Base-by-base conservation (phyloP, 495 filamentous ascomycete species). In the Neurospora sp. region DNA sequence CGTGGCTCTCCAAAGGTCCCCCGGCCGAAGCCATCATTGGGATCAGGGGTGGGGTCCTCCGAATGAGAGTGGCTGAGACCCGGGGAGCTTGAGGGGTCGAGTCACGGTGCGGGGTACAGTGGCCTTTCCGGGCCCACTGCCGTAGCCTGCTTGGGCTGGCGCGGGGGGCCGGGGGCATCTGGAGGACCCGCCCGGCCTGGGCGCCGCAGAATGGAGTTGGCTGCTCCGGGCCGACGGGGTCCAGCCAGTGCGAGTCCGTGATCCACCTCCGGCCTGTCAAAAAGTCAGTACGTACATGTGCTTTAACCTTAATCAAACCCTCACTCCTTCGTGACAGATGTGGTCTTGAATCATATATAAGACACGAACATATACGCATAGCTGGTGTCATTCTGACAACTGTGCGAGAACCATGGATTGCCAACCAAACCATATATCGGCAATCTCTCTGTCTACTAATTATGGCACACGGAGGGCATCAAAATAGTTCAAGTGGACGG, bases 1-100 rank as follows among this genome's bases (percentile, higher is more conserved):
- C 81, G 81, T 82, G 81, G 81, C 81, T 81, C 74, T 75, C 78
- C 72, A 80, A 80, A 78, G 79, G 78, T 71, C 76, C 54, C 54
- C 54, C 48, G 23, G 48, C 48, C 48, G 48, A 59, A 59, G 48
- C 48, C 54, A 62, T 62, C 54, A 35, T 27, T 54, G 46, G 46
- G 44, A 48, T 48, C 44, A 27, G 10, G 42, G 20, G 48, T 59
- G 48, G 23, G 48, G 20, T 27, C 48, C 11, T 59, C 48, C 48
- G 48, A 27, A 59, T 59, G 48, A 31, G 48, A 59, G 48, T 59
- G 48, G 48, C 48, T 14, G 48, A 59, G 48, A 59, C 23, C 48
- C 48, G 48, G 48, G 48, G 48, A 27, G 54, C 54, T 62, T 35
- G 54, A 31, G 48, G 54, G 54, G 54, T 62, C 7, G 54, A 66